Base-by-base conservation (phyloP, 2,329 filamentous ascomycete genomes). In the Aspergillus bombycis region DNA sequence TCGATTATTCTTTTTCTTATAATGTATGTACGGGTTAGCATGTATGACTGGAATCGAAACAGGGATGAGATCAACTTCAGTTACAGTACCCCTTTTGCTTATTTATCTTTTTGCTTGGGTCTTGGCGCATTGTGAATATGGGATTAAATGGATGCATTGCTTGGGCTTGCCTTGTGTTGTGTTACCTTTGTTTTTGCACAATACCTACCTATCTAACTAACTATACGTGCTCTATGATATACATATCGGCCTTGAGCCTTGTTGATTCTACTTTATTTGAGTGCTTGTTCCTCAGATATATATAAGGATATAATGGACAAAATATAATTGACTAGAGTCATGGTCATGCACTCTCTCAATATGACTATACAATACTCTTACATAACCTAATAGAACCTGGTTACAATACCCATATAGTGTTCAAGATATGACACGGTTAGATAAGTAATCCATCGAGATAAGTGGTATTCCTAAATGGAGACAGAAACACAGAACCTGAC, bases 21-120 rank as follows among this genome's bases (percentile, higher is more conserved):
- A 60, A 65, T 70, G 66, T 70, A 67, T 68, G 63, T 68, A 67
- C 64, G 67, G 65, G 53, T 58, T 65, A 61, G 64, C 62, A 66
- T 70, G 68, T 70, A 71, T 65, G 62, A 64, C 62, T 58, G 67
- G 62, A 61, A 62, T 57, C 45, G 54, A 54, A 32, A 58, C 58
- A 62, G 48, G 62, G 57, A 65, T 50, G 60, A 65, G 62, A 57
- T 57, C 26, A 60, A 50, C 46, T 63, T 26, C 57, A 65, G 59
- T 58, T 53, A 60, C 66, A 58, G 62, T 62, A 57, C 65, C 59
- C 48, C 28, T 7, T 32, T 52, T 34, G n/a, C 23, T 41, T 32
- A 10, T 28, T 19, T 32, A 46, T 60, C 60, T 48, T 36, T 45
- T 55, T 56, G 64, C 65, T 59, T 46, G 55, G 65, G 36, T 61